Evolutionary conservation across 148 eudicot species (phyloP), one percentile per base, ranked within the genome.

Genomic region (Rhododendron kiyosumense): DNA sequence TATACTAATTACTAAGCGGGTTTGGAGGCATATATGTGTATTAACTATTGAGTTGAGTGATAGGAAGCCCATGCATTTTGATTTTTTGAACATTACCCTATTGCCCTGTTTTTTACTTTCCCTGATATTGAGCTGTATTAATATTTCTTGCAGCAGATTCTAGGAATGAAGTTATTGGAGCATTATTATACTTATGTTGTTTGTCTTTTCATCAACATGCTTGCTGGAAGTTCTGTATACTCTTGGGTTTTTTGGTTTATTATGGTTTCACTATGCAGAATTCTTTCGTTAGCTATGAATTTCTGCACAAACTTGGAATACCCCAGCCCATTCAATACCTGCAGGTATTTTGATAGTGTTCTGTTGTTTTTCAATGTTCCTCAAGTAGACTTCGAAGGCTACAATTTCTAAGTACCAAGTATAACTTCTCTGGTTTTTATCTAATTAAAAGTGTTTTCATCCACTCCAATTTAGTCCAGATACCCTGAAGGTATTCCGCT

Each of bases 401-500:
- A n/a, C 8, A 46, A 59, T 67, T 79, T 76, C 26, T 85, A 36
- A 75, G 76, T 48, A 46, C 46, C 17, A 43, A 30, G 65, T 1
- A 57, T 43, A 71, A 3, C 34, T 71, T 57, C 24, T 83, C 41
- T 83, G 51, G 46, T 84, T 84, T 61, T 78, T 41, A 52, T 84
- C 86, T 88, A 38, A 89, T 85, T 49, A 88, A 85, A 69, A 38
- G 79, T 76, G 67, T 85, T 28, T 76, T 78, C 45, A 24, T 92
- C 52, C n/a, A 26, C 86, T 86, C 83, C 81, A 86, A 86, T 89
- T 81, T 92, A 97, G 99, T 92, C 99, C 86, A 95, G 98, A 85
- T 95, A 93, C 91, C 96, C 98, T 87, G 98, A 95, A 76, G 98
- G 99, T 83, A 91, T 93, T 84, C 93, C 99, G 88, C 84, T 97